Base-by-base conservation (phyloP, 2,329 filamentous ascomycete species). In the Cyphellophora europaea region DNA sequence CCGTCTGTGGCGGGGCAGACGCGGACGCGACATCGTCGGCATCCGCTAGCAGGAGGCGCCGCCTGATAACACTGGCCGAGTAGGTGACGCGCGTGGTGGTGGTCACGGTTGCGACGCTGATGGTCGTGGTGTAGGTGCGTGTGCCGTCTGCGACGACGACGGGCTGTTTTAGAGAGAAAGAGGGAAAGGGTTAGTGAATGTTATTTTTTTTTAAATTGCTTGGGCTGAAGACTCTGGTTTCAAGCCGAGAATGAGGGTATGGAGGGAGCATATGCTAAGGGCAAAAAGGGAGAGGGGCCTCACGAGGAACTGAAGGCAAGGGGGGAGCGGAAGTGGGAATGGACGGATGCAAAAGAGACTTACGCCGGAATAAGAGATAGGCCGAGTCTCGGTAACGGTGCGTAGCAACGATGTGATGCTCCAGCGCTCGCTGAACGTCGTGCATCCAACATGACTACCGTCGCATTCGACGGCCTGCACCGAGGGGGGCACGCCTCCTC, bases 401-500 rank as follows among this genome's bases (percentile, higher is more conserved):
- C 14, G 6, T 5, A 29, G 13, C 8, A 32, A 29, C 6, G 17
- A 32, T 8, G 35, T 32, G 3, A 44, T 35, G 11, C 18, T 31
- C 47, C 44, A 49, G 14, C 19, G 34, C 34, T 48, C 44, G 18
- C 27, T 41, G 4, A 29, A 40, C 4, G 40, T 43, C 11, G 37
- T 14, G 32, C 43, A 47, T 6, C 31, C 16, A 19, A 33, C 31
- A 8, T 25, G 25, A 25, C 31, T 14, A 13, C 29, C 37, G 8
- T 25, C 21, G 39, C 45, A 48, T 8, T 45, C 33, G 18, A 40
- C 27, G 10, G 42, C 45, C 19, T 21, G 17, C 6, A 49, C 45
- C 5, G 29, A 5, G 5, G 11, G 23, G 4, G 47, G 47, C 13
- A 46, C 27, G 2, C 30, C 32, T 5, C 32, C 29, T 16, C 33